Conservation (phyloP, 2,329 filamentous ascomycete species). For the Thelonectria blattea region DNA sequence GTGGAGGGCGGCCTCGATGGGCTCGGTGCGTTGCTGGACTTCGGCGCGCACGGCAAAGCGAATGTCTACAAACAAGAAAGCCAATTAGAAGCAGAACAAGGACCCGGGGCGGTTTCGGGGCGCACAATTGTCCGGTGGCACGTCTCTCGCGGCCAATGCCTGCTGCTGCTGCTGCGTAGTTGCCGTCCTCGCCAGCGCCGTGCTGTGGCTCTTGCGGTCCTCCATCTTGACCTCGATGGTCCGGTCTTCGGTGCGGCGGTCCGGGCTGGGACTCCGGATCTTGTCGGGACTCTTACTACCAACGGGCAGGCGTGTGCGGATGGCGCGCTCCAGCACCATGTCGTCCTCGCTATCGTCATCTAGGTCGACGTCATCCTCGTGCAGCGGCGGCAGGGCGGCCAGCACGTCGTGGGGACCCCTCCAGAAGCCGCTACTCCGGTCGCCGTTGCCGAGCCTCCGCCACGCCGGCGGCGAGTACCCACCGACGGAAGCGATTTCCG, state of each 20-base stretch:
- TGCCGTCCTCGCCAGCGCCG: no score
- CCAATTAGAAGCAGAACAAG: background rate
- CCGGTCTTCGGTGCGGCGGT: slow-evolving; percentile 50
- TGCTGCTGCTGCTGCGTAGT: slow-evolving; percentile 22
- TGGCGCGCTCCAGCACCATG: slow-evolving; percentile 57
- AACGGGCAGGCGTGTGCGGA: slow-evolving; percentile 60
- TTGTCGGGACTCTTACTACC: slow-evolving; percentile 63
- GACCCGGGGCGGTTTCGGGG: slow-evolving; percentile 8
- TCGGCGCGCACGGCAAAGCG: slow-evolving; percentile 87
- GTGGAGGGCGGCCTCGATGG: slow-evolving; percentile 75
- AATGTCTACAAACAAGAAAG: slow-evolving; percentile 65
- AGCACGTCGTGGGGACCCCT: slow-evolving; percentile 60
- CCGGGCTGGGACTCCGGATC: slow-evolving; percentile 53
- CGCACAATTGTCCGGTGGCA: slow-evolving; percentile 58
- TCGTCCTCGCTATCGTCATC: slow-evolving; percentile 43
- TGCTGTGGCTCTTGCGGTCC: slow-evolving; percentile 30
- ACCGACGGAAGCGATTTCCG: slow-evolving; percentile 56
- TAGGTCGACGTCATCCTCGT: slow-evolving; percentile 32
- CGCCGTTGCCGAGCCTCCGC: slow-evolving; percentile 65
- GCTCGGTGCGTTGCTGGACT: slow-evolving; percentile 85
- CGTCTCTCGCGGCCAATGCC: slow-evolving; percentile 31
- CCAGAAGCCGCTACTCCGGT: slow-evolving; percentile 66
- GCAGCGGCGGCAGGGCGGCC: slow-evolving; percentile 46
- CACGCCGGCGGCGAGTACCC: slow-evolving; percentile 67
- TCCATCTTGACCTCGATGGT: slow-evolving; percentile 45